Base-by-base conservation (phyloP, 2,329 filamentous ascomycete genomes). In the Tympanopsis confertula region DNA sequence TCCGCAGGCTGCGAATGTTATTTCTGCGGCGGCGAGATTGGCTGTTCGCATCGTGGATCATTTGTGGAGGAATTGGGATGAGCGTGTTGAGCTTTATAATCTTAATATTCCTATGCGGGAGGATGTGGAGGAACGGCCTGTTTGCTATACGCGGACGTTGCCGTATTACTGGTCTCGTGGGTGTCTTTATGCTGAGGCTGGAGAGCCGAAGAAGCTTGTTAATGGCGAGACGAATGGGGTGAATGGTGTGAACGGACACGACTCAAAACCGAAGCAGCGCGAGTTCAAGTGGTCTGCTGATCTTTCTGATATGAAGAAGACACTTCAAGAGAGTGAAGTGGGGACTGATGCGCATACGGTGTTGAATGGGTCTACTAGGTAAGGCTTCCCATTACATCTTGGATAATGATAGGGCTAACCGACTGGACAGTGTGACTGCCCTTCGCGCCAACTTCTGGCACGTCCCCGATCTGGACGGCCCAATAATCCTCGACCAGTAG, bases 81-180 rank as follows among this genome's bases (percentile, higher is more conserved):
- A 65, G 35, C 66, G 60, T 7, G 73, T 77, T 2, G 74, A 82
- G 49, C 56, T 86, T 7, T 85, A 82, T 53, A 72, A 62, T 13
- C 67, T 85, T 40, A 86, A 86, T 51, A 72, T 84, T 5, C 80
- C 81, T 5, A 57, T 85, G 18, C 66, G 79, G 33, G 69, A 72
- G 35, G 71, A 71, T 4, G 71, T 84, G 2, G 69, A 67, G 35
- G 50, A 63, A 10, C 63, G 61, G n/a, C 78, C 77, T 53, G 65
- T 82, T 5, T 47, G 78, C n/a, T 83, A 75, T 58, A 83, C 81
- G 3, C 58, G 71, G 44, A 76, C 84, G 66, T 59, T 86, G 41
- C 74, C 82, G 52, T 85, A 85, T 49, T 63, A 66, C 37, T 86
- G 81, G 81, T 61, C 59, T 13, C 63, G 65, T 12, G 77, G 43